Evolutionary conservation across 352 stramenopile genomes (phyloP).

Genomic region (Phytophthora pini): DNA sequence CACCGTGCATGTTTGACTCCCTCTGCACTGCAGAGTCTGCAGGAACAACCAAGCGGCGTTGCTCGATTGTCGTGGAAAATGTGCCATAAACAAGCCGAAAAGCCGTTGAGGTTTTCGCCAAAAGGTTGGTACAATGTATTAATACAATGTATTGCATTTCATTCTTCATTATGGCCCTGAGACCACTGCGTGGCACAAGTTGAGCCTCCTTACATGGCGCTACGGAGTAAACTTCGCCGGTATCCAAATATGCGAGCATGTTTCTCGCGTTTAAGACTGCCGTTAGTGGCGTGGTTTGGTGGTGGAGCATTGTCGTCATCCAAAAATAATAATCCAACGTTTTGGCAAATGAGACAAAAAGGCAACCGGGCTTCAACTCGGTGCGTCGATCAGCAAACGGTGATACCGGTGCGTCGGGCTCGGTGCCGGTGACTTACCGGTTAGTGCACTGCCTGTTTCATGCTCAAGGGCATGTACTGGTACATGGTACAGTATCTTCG

Average conservation of each 20-base stretch:
- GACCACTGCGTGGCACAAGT: too few relatives aligned
- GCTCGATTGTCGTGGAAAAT: conserved; percentile 10
- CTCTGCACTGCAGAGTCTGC: not conserved
- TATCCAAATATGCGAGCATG: too few relatives aligned
- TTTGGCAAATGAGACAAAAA: not conserved
- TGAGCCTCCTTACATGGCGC: too few relatives aligned
- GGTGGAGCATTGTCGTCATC: not conserved
- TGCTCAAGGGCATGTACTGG: not conserved
- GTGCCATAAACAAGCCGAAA: conserved; percentile 18
- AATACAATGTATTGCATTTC: too few relatives aligned
- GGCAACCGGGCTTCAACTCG: conserved; percentile 5
- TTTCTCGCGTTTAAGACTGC: too few relatives aligned
- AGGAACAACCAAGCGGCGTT: conserved; percentile 8
- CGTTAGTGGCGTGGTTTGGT: too few relatives aligned
- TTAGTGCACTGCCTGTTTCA: conserved; percentile 11
- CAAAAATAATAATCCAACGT: not conserved
- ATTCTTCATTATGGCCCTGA: too few relatives aligned
- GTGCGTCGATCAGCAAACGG: not conserved
- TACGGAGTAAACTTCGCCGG: too few relatives aligned
- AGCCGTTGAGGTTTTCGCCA: not conserved
- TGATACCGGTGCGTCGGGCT: conserved; percentile 2
- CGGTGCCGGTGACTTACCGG: conserved; percentile 1
- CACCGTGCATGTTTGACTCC: not conserved
- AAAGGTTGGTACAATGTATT: not conserved
- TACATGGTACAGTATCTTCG: not conserved